phyloP scores from a whole-genome alignment of 129 eudicot genomes.

The Glebionis coronaria region DNA sequence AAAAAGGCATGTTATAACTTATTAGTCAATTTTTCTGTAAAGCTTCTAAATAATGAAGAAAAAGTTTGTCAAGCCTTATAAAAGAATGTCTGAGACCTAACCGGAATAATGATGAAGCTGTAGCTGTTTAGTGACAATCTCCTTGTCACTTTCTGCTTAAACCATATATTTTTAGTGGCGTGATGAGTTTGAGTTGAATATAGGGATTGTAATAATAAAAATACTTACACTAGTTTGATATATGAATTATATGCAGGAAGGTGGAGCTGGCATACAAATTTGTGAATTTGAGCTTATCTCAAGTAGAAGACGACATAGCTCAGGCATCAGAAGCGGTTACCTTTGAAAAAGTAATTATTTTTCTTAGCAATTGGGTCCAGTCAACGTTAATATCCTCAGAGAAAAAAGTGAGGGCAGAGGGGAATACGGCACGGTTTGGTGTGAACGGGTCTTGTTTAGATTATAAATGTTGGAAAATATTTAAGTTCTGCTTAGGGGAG shows the following conservation, averaged over 20 bases:
- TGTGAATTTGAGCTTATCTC: conserved; percentile 42
- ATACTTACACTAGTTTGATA: not conserved
- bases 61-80: no score
- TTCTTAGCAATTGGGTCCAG: conserved; percentile 76
- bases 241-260: conserved; percentile 51
- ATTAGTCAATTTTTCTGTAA: no score
- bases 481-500: conserved; percentile 69
- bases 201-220: no score
- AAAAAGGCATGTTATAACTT: no score
- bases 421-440: conserved; percentile 29
- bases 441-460: conserved; percentile 54
- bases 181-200: no score
- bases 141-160: no score
- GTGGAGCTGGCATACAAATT: conserved; percentile 60
- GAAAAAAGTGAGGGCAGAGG: conserved; percentile 50
- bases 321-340: conserved; percentile 44
- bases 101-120: no score
- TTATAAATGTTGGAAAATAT: conserved; percentile 74
- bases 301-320: conserved; percentile 36
- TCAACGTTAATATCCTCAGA: conserved; percentile 68
- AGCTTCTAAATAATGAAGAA: no score
- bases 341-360: conserved; percentile 47
- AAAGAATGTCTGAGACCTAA: no score
- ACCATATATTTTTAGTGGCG: no score
- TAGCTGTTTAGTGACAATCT: no score